Percentiles rank a stretch among this genome's conserved stretches.
phyloP scores from a whole-genome alignment of 495 filamentous ascomycete species.

The Penicillium paxilli region DNA sequence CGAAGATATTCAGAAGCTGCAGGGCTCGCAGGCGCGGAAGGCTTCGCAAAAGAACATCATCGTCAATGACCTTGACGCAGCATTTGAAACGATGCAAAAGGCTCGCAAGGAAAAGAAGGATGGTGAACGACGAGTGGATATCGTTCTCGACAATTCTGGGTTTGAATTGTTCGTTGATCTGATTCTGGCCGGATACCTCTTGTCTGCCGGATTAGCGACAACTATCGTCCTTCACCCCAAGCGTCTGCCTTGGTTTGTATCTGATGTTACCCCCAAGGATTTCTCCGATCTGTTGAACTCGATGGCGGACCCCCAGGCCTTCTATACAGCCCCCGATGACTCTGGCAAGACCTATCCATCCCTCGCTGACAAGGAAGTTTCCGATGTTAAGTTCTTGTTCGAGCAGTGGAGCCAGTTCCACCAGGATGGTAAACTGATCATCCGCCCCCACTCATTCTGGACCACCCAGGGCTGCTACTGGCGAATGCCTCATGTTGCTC shows the following conservation, averaged over 20 bases:
- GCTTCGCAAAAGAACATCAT: conserved; percentile 85
- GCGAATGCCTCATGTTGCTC: conserved; percentile 69
- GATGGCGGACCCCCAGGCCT: conserved; percentile 69
- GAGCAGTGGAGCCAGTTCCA: conserved; percentile 76
- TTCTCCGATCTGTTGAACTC: conserved; percentile 77
- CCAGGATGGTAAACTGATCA: conserved; percentile 73
- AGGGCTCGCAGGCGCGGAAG: conserved; percentile 83
- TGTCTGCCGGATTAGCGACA: conserved; percentile 79
- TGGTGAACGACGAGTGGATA: conserved; percentile 72
- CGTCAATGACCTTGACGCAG: conserved; percentile 73
- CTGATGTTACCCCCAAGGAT: conserved; percentile 84
- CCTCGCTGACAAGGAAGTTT: conserved; percentile 65
- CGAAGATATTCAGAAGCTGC: conserved; percentile 94
- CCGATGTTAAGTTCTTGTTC: conserved; percentile 74
- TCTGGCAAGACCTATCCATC: conserved; percentile 53
- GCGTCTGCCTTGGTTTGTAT: conserved; percentile 95
- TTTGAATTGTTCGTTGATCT: conserved; percentile 97
- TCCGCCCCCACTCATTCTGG: conserved; percentile 88
- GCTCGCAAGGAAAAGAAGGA: conserved; percentile 56
- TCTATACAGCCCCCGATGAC: conserved; percentile 76
- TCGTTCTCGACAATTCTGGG: conserved; percentile 93
- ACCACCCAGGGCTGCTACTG: conserved; percentile 82
- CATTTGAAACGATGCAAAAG: conserved; percentile 68
- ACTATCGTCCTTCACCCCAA: conserved; percentile 91
- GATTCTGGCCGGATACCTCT: conserved; percentile 83